Evolutionary conservation across 2,329 filamentous ascomycete species (phyloP).

Genomic region (Beauveria brongniartii): DNA sequence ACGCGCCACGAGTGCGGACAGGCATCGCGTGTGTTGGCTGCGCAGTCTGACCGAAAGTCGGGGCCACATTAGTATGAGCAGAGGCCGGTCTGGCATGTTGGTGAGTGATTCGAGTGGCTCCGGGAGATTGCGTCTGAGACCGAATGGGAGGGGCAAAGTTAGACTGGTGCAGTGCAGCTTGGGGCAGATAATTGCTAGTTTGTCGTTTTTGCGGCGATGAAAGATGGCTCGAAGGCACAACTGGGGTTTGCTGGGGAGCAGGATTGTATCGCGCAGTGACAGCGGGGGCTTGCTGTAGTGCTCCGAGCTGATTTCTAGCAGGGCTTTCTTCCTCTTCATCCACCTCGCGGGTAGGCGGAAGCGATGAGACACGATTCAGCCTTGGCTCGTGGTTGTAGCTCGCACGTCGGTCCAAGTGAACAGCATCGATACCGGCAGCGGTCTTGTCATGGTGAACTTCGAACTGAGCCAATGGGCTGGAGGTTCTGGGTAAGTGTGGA

Average conservation of each 20-base stretch:
- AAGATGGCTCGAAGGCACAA: conserved; percentile 23
- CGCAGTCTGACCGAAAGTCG: conserved; percentile 19
- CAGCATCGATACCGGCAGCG: conserved; percentile 26
- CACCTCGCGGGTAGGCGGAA: conserved; percentile 54
- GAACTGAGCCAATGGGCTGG: conserved; percentile 58
- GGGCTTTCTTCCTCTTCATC: conserved; percentile 48
- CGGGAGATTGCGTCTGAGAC: conserved; percentile 56
- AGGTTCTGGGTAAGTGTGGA: conserved; percentile 55
- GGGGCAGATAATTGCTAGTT: conserved; percentile 43
- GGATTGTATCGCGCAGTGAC: conserved; percentile 33
- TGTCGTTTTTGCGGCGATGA: conserved; percentile 52
- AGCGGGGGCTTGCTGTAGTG: conserved; percentile 16
- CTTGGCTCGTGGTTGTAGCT: conserved; percentile 48
- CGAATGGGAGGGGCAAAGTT: conserved; percentile 48
- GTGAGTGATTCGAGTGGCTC: conserved; percentile 33
- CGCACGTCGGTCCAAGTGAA: conserved; percentile 38
- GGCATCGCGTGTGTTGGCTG: conserved; percentile 14
- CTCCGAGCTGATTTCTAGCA: conserved; percentile 17
- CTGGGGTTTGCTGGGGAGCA: conserved; percentile 19
- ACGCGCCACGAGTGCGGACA: conserved; percentile 35
- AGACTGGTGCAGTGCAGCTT: conserved; percentile 23
- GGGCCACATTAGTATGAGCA: conserved; percentile 37
- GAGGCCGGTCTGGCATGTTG: conserved; percentile 42
- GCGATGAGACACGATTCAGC: conserved; percentile 45
- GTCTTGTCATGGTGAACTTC: conserved; percentile 41